A percentile compares a stretch with the other conserved stretches of the same genome.
These are phyloP conservation scores for Alternaria brassicicola DNA, from an alignment of 2,329 filamentous ascomycete species.

Conservation along the genomic window DNA sequence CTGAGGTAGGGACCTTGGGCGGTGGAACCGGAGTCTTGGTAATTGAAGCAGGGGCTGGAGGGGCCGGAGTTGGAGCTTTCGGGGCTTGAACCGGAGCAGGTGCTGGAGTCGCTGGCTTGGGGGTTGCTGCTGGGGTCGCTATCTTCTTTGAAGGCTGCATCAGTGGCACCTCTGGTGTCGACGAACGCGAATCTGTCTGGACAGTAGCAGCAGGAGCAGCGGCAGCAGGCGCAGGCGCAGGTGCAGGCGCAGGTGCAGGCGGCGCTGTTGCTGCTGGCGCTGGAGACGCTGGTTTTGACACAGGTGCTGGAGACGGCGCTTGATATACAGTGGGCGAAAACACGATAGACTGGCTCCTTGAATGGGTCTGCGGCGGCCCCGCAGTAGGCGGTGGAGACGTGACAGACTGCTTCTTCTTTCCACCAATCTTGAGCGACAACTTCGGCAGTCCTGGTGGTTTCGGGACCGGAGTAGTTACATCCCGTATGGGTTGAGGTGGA, in stretches of 20 bases:
- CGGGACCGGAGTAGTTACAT: conserved; percentile 6
- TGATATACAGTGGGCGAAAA: conserved; percentile 27
- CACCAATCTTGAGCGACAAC: conserved; percentile 34
- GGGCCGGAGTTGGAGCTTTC: not conserved
- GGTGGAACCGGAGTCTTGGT: conserved; percentile 3
- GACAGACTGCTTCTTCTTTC: conserved; percentile 15
- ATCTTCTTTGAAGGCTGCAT: conserved; percentile 25
- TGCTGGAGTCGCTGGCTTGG: conserved; percentile 12
- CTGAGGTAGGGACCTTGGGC: conserved; percentile 12
- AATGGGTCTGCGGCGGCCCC: conserved; percentile 12
- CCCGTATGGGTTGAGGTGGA: conserved; percentile 13
- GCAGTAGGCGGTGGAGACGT: conserved; percentile 23
- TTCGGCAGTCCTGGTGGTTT: conserved; percentile 17
- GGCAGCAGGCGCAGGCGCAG: not conserved
- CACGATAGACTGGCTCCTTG: conserved; percentile 18
- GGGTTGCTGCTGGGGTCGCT: conserved; percentile 26
- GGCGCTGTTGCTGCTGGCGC: conserved; percentile 2
- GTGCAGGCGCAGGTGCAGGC: not conserved
- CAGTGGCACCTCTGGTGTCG: conserved; percentile 26
- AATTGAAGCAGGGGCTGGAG: not conserved
- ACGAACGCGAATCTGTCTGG: conserved; percentile 23
- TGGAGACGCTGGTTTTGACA: conserved; percentile 26
- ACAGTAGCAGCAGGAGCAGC: conserved; percentile 1
- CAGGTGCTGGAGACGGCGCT: conserved; percentile 22
- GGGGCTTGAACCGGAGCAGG: not conserved